phyloP scores from a whole-genome alignment of 768 basidiomycete genomes.

The Fomitopsis pulvina region DNA sequence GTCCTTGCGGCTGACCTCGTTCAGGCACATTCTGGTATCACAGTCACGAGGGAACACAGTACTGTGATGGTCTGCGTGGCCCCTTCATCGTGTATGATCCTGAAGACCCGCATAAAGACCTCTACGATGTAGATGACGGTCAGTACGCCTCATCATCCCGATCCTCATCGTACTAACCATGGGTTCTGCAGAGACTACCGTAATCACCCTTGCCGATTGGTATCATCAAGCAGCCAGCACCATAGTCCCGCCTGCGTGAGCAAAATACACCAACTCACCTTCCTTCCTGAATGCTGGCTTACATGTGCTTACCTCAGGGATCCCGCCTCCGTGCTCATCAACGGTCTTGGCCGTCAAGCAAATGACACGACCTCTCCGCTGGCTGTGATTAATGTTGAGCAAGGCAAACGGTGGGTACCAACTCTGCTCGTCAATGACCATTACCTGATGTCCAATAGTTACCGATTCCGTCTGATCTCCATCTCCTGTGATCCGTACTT shows the following conservation, averaged over 20 bases:
- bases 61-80: slow-evolving; percentile 39
- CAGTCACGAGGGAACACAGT: slow-evolving; percentile 33
- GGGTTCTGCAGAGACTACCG: slow-evolving; percentile 30
- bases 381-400: slow-evolving; percentile 31
- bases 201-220: slow-evolving; percentile 46
- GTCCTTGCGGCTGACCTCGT: not conserved
- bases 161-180: not conserved
- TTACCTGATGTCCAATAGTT: slow-evolving; percentile 24
- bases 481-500: slow-evolving; percentile 40
- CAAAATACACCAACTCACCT: not conserved
- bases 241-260: slow-evolving; percentile 12
- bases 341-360: slow-evolving; percentile 40
- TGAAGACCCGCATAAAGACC: slow-evolving; percentile 19
- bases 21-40: slow-evolving; percentile 35
- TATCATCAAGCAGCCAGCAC: slow-evolving; percentile 19
- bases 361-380: slow-evolving; percentile 28
- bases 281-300: not conserved
- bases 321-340: slow-evolving; percentile 35
- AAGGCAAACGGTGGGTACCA: slow-evolving; percentile 20
- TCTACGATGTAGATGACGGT: slow-evolving; percentile 29
- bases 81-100: slow-evolving; percentile 27
- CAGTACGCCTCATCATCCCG: not conserved
- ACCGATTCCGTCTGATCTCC: slow-evolving; percentile 32
- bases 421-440: slow-evolving; percentile 28
- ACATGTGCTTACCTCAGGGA: slow-evolving; percentile 4